These are phyloP conservation scores for Smittium culicis DNA, from an alignment of 371 early-diverging fungal species.

Conservation along the genomic window DNA sequence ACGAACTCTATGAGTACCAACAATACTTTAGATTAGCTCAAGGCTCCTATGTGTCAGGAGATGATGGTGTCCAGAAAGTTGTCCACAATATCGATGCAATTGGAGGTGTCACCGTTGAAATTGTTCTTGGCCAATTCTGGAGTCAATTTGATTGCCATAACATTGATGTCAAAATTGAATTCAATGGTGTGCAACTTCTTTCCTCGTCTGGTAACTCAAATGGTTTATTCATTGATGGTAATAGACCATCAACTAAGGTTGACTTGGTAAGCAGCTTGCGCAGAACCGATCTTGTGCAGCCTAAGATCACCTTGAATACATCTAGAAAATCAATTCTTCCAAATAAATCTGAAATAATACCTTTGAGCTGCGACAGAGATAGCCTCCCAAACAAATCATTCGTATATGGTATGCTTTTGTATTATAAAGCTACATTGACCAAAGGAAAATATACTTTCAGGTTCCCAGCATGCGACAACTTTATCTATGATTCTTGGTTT, in stretches of 20 bases:
- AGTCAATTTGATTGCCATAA: constrained; percentile 53
- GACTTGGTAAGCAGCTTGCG: constrained; percentile 56
- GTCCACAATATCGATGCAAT: constrained; percentile 49
- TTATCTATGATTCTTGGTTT: constrained; percentile 29
- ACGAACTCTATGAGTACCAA: constrained; percentile 41
- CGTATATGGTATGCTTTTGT: constrained; percentile 54
- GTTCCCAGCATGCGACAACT: constrained; percentile 21
- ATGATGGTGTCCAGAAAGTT: constrained; percentile 44
- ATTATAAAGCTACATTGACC: constrained; percentile 53
- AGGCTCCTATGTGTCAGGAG: constrained; percentile 39
- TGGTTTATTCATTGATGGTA: constrained; percentile 44
- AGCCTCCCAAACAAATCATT: constrained; percentile 48
- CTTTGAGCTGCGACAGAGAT: constrained; percentile 58
- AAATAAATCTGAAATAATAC: constrained; percentile 40
- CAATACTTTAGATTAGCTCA: constrained; percentile 43
- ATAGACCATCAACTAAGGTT: constrained; percentile 46
- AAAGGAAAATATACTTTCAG: constrained; percentile 46
- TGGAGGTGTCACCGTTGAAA: constrained; percentile 63
- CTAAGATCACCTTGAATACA: constrained; percentile 41
- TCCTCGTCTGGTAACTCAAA: constrained; percentile 27
- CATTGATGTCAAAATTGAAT: constrained; percentile 54
- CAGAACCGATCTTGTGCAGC: constrained; percentile 51
- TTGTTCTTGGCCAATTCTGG: constrained; percentile 78
- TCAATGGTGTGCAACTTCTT: constrained; percentile 50
- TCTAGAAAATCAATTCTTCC: constrained; percentile 61